Percentiles rank a stretch among this genome's conserved stretches.
Evolutionary conservation across 768 basidiomycete genomes (phyloP).

Genomic region (Trametopsis cervina): DNA sequence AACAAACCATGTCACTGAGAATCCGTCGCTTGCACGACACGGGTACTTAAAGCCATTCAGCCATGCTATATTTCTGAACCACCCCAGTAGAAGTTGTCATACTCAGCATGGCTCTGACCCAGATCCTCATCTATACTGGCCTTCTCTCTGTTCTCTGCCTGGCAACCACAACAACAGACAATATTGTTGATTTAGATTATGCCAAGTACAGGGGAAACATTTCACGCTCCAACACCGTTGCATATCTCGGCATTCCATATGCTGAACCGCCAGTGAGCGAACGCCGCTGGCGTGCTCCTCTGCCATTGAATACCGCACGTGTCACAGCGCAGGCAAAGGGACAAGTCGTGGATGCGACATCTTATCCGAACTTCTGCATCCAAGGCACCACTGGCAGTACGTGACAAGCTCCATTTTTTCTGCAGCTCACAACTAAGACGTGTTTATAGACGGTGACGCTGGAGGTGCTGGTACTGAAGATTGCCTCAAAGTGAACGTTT

Average conservation of each 20-base stretch:
- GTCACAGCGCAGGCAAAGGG: constrained; percentile 30
- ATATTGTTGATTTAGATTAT: constrained; percentile 49
- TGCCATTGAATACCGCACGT: constrained; percentile 43
- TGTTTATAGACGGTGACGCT: constrained; percentile 43
- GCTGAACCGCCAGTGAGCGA: constrained; percentile 30
- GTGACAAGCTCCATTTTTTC: no score
- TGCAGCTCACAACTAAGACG: no score
- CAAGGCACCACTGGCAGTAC: constrained; percentile 48
- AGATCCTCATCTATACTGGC: no score
- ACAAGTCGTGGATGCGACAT: constrained; percentile 40
- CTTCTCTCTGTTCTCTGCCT: constrained; percentile 3
- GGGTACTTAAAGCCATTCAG: no score
- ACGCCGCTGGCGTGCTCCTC: constrained; percentile 35
- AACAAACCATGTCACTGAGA: no score
- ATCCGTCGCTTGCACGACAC: no score
- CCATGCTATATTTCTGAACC: no score
- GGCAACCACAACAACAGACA: constrained; percentile 1
- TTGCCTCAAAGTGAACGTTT: constrained; percentile 62
- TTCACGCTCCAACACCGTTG: constrained; percentile 44
- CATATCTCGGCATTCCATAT: constrained; percentile 40
- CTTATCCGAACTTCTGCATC: constrained; percentile 52
- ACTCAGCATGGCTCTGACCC: no score
- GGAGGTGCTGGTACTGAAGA: constrained; percentile 64
- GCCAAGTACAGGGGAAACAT: constrained; percentile 49
- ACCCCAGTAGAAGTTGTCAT: no score